phyloP scores from a whole-genome alignment of 768 basidiomycete genomes.

The Galerina sulciceps region DNA sequence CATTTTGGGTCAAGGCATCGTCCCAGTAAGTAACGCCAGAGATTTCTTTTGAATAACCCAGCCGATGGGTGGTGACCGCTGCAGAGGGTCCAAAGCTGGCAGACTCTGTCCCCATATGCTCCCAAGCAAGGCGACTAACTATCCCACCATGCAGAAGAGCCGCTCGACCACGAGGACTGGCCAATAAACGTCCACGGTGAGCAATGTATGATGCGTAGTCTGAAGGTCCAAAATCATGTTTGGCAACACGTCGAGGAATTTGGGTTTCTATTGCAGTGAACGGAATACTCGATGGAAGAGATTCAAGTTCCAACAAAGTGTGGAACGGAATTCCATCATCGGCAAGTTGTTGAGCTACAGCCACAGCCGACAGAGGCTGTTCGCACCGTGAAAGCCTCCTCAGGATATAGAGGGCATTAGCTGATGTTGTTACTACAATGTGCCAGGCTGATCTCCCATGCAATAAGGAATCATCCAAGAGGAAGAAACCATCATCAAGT shows the following conservation, averaged over 20 bases:
- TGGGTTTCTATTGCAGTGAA: background rate
- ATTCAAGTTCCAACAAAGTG: background rate
- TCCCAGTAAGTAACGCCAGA: conserved; percentile 17
- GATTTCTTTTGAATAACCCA: background rate
- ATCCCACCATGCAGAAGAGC: too few relatives aligned
- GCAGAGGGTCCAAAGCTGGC: too few relatives aligned
- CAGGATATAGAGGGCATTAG: too few relatives aligned
- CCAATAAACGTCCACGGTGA: too few relatives aligned
- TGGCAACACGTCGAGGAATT: background rate
- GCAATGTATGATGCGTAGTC: too few relatives aligned
- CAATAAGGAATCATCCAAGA: background rate
- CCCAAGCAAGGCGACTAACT: too few relatives aligned
- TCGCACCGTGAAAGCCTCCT: too few relatives aligned
- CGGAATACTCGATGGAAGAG: background rate
- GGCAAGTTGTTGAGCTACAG: too few relatives aligned
- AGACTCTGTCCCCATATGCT: too few relatives aligned
- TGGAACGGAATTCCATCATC: conserved; percentile 1
- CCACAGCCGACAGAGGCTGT: too few relatives aligned
- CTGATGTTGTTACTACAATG: background rate
- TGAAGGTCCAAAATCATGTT: too few relatives aligned
- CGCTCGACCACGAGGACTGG: too few relatives aligned
- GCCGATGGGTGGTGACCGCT: background rate
- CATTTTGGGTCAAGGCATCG: conserved; percentile 21
- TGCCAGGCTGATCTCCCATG: background rate
- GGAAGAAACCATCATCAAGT: background rate